phyloP scores from a whole-genome alignment of 2,329 filamentous ascomycete genomes.

The Fusarium haematococcum region DNA sequence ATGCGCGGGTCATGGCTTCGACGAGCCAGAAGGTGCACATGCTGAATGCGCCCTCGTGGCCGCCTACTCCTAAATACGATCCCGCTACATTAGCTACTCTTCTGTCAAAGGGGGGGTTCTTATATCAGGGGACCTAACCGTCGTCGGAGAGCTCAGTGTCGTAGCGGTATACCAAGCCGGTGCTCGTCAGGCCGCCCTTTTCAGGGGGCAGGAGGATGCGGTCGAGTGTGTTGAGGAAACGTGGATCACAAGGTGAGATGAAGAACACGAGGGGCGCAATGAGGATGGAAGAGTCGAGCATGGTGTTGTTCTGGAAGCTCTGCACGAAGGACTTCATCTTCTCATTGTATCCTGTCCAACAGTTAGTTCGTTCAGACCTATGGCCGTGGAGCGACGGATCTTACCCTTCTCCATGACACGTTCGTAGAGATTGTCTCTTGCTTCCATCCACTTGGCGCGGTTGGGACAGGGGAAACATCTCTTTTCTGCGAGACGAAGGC shows the following conservation, averaged over 20 bases:
- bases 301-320: constrained; percentile 78
- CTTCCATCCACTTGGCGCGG: constrained; percentile 72
- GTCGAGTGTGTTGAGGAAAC: constrained; percentile 79
- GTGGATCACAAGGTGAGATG: constrained; percentile 80
- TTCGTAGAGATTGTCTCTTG: constrained; percentile 77
- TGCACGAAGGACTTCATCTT: constrained; percentile 78
- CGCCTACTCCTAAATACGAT: constrained; percentile 70
- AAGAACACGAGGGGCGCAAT: constrained; percentile 86
- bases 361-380: constrained; percentile 3
- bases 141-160: constrained; percentile 77
- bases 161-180: constrained; percentile 81
- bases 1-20: constrained; percentile 78
- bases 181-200: constrained; percentile 80
- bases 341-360: constrained; percentile 71
- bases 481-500: constrained; percentile 79
- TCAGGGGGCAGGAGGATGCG: constrained; percentile 78
- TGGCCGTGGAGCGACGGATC: neutral
- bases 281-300: constrained; percentile 79
- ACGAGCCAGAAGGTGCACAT: constrained; percentile 90
- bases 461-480: constrained; percentile 81
- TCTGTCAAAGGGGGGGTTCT: neutral
- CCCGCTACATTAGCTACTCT: constrained; percentile 9
- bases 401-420: constrained; percentile 79
- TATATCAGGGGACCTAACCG: constrained; percentile 58
- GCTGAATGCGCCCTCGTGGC: constrained; percentile 79